A percentile compares a stretch with the other conserved stretches of the same genome.
These are phyloP conservation scores for Linum lewisii DNA, from an alignment of 345 rosid genomes.

Conservation along the genomic window DNA sequence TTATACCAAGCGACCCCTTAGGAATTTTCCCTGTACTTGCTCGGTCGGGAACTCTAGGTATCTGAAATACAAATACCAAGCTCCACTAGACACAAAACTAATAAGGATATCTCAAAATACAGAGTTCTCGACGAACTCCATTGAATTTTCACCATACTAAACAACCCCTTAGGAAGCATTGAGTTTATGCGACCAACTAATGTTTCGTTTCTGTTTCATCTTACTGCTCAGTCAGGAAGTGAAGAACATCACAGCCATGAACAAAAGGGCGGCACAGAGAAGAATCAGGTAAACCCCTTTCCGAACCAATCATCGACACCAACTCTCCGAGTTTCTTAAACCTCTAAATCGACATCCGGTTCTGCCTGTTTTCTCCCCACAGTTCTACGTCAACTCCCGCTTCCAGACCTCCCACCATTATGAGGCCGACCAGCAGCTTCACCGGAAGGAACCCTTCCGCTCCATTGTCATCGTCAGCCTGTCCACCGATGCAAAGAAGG, in stretches of 20 bases:
- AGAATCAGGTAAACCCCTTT: conserved; percentile 34
- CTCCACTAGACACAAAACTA: too few relatives aligned
- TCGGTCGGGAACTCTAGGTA: too few relatives aligned
- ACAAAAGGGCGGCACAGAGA: conserved; percentile 52
- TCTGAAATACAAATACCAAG: too few relatives aligned
- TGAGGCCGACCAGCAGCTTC: conserved; percentile 2
- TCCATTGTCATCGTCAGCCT: background rate
- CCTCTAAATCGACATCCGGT: background rate
- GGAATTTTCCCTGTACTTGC: too few relatives aligned
- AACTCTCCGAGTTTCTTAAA: background rate
- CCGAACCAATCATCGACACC: background rate
- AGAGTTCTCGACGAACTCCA: too few relatives aligned
- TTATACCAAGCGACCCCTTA: too few relatives aligned
- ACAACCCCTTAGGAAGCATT: too few relatives aligned
- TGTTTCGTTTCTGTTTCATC: background rate
- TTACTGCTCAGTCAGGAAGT: conserved; percentile 54
- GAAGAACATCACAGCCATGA: conserved; percentile 62
- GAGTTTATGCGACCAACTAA: too few relatives aligned
- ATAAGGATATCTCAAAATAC: too few relatives aligned
- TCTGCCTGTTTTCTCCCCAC: background rate
- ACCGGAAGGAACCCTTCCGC: background rate
- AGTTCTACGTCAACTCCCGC: conserved; percentile 8
- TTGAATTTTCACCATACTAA: too few relatives aligned
- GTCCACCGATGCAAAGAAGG: background rate
- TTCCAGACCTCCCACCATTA: background rate